Evolutionary conservation across 2,329 filamentous ascomycete species (phyloP).

Genomic region (Westerdykella aurantiaca): DNA sequence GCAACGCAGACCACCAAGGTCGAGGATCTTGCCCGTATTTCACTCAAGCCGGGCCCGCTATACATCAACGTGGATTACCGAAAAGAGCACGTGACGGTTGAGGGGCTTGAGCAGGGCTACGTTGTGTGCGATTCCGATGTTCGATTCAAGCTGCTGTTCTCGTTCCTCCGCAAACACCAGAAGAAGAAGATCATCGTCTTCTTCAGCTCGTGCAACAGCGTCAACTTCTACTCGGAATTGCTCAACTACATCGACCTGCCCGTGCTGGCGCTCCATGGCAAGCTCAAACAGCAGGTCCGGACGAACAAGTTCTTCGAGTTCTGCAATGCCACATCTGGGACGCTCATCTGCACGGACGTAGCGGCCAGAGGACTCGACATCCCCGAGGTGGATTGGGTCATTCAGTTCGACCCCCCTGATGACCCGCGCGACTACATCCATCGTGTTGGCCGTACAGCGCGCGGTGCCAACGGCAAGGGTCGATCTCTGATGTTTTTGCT

Average conservation of each 20-base stretch:
- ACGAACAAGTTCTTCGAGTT: conserved; percentile 99
- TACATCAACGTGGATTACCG: conserved; percentile 96
- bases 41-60: conserved; percentile 79
- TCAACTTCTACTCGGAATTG: conserved; percentile 92
- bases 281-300: conserved; percentile 98
- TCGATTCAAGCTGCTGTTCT: conserved; percentile 88
- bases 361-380: conserved; percentile 94
- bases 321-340: conserved; percentile 75
- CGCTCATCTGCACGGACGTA: conserved; percentile 92
- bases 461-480: conserved; percentile 76
- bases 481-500: conserved; percentile 89
- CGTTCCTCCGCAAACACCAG: conserved; percentile 83
- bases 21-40: conserved; percentile 92
- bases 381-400: conserved; percentile 88
- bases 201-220: conserved; percentile 78
- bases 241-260: conserved; percentile 97
- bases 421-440: conserved; percentile 67
- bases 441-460: conserved; percentile 88
- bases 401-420: conserved; percentile 88
- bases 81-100: conserved; percentile 86
- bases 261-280: conserved; percentile 76
- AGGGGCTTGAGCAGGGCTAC: conserved; percentile 92
- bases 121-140: conserved; percentile 90
- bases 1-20: conserved; percentile 98
- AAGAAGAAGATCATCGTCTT: conserved; percentile 99